A percentile compares a stretch with the other conserved stretches of the same genome.
Conservation (phyloP, 148 eudicot genomes). For the Fagopyrum tataricum region DNA sequence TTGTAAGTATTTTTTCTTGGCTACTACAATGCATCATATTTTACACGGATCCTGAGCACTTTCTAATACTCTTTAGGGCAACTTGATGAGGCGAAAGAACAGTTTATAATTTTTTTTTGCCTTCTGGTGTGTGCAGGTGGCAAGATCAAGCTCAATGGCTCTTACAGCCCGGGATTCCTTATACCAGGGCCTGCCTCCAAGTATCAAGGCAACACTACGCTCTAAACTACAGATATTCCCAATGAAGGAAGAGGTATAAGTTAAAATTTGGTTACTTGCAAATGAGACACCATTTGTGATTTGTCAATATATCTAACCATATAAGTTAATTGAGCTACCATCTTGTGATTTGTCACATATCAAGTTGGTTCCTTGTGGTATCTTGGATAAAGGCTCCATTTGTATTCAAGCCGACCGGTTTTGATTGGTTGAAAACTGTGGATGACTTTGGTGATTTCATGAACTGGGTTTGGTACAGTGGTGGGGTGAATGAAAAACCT, state of each 20-base stretch:
- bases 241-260: conserved; percentile 52
- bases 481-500: conserved; percentile 75
- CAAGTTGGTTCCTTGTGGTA: conserved; percentile 87
- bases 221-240: conserved; percentile 54
- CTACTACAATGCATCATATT: background rate
- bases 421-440: conserved; percentile 94
- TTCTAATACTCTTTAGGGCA: no score
- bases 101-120: background rate
- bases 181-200: conserved; percentile 77
- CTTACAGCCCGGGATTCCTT: conserved; percentile 51
- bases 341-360: no score
- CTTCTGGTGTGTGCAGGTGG: conserved; percentile 42
- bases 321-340: background rate
- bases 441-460: conserved; percentile 82
- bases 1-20: conserved; percentile 24
- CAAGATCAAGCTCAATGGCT: conserved; percentile 55
- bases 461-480: conserved; percentile 86
- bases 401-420: conserved; percentile 82
- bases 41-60: background rate
- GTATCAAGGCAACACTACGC: conserved; percentile 57
- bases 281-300: background rate
- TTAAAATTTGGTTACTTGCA: background rate
- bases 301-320: background rate
- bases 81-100: no score
- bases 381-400: conserved; percentile 90